phyloP scores from a whole-genome alignment of 768 basidiomycete species.

The Amanita molliuscula region DNA sequence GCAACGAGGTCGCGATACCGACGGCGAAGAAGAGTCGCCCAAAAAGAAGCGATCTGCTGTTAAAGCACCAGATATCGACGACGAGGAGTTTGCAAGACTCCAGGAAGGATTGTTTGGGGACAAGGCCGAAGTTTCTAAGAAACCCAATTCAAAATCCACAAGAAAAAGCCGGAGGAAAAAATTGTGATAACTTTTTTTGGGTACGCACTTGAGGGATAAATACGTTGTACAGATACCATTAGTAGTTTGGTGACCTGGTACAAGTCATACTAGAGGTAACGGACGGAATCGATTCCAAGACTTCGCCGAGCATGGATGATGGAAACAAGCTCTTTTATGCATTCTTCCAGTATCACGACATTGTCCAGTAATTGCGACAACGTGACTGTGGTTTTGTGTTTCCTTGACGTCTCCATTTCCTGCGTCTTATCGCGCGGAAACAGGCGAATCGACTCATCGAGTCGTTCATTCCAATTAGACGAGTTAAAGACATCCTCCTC shows the following conservation, averaged over 20 bases:
- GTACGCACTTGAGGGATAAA: neutral
- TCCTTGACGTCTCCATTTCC: conserved; percentile 19
- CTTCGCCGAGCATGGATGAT: conserved; percentile 77
- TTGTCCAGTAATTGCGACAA: conserved; percentile 86
- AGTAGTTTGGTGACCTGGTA: conserved; percentile 9
- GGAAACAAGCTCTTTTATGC: conserved; percentile 85
- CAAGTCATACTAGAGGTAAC: conserved; percentile 46
- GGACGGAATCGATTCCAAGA: conserved; percentile 74
- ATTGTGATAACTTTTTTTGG: conserved; percentile 6
- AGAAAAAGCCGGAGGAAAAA: conserved; percentile 25
- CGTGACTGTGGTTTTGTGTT: conserved; percentile 39
- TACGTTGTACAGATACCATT: conserved; percentile 5
- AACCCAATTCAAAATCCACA: conserved; percentile 16
- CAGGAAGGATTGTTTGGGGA: conserved; percentile 47
- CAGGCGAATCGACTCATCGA: neutral
- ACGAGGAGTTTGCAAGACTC: conserved; percentile 52
- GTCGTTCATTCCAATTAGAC: conserved; percentile 33
- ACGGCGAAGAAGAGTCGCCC: conserved; percentile 30
- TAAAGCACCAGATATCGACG: conserved; percentile 48
- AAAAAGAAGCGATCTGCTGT: conserved; percentile 39
- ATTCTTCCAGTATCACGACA: conserved; percentile 89
- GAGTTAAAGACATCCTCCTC: conserved; percentile 67
- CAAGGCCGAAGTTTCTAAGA: conserved; percentile 22
- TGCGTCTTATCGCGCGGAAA: conserved; percentile 15
- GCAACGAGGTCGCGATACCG: conserved; percentile 37